Conservation (phyloP, 2,329 filamentous ascomycete genomes). For the Colletotrichum ledebouriae region DNA sequence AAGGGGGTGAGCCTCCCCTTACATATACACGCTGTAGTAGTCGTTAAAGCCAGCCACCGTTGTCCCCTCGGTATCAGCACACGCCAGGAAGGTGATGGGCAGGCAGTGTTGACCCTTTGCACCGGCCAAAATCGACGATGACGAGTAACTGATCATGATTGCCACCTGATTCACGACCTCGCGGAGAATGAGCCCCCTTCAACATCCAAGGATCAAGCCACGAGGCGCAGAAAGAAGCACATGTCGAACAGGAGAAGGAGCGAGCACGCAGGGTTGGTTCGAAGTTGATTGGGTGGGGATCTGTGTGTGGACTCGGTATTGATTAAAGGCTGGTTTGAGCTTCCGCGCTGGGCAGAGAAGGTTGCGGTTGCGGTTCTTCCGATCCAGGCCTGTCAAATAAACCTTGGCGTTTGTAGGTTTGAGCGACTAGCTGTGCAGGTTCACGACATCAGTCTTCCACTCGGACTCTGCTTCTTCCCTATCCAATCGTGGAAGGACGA, state of each 20-base stretch:
- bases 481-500: background rate
- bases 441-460: background rate
- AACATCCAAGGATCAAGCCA: background rate
- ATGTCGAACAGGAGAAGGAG: conserved; percentile 7
- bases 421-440: background rate
- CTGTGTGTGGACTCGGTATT: background rate
- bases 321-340: conserved; percentile 34
- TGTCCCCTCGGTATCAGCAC: background rate
- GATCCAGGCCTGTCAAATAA: conserved; percentile 13
- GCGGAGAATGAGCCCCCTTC: background rate
- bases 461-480: background rate
- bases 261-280: conserved; percentile 14
- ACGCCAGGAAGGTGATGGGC: conserved; percentile 1
- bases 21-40: background rate
- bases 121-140: background rate
- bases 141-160: background rate
- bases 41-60: background rate
- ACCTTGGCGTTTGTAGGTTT: conserved; percentile 17
- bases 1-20: conserved; percentile 24
- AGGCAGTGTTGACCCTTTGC: conserved; percentile 4
- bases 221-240: background rate
- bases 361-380: background rate
- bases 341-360: background rate
- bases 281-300: conserved; percentile 23
- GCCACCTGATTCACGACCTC: background rate